phyloP scores from a whole-genome alignment of 176 grass and related monocot species.

The Musa acuminata region DNA sequence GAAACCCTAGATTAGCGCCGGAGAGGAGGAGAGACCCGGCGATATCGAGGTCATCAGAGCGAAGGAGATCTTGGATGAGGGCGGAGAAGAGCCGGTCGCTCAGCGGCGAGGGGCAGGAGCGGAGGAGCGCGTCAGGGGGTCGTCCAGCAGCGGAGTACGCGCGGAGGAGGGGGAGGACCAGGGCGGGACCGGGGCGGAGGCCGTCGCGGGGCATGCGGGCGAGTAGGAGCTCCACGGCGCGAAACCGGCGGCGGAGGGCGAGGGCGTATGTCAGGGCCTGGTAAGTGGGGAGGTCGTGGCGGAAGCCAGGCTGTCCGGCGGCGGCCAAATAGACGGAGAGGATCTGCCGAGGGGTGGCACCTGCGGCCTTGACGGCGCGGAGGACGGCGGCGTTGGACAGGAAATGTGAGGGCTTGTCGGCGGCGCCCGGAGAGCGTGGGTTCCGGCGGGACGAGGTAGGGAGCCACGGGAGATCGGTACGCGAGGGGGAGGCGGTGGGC shows the following conservation, averaged over 20 bases:
- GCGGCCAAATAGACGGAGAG: neutral
- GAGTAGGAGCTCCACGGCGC: neutral
- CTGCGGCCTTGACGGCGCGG: neutral
- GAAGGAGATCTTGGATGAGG: neutral
- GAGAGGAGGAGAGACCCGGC: neutral
- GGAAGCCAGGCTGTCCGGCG: neutral
- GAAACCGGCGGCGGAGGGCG: neutral
- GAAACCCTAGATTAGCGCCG: neutral
- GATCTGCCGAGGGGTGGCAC: constrained; percentile 1
- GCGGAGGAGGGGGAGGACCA: neutral
- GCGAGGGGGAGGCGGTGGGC: neutral
- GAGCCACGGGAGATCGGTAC: neutral
- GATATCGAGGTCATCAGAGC: neutral
- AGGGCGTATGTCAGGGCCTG: neutral
- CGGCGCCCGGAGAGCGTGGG: neutral
- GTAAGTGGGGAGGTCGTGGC: neutral
- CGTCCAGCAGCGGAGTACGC: neutral
- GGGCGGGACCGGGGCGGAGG: neutral
- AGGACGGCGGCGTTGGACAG: neutral
- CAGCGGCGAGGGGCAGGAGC: neutral
- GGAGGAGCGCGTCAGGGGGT: neutral
- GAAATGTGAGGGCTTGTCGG: neutral
- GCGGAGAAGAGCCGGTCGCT: constrained; percentile 11
- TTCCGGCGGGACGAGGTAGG: neutral
- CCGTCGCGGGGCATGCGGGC: neutral